Base-by-base conservation (phyloP, 2,329 filamentous ascomycete genomes). In the Lojkania enalia region DNA sequence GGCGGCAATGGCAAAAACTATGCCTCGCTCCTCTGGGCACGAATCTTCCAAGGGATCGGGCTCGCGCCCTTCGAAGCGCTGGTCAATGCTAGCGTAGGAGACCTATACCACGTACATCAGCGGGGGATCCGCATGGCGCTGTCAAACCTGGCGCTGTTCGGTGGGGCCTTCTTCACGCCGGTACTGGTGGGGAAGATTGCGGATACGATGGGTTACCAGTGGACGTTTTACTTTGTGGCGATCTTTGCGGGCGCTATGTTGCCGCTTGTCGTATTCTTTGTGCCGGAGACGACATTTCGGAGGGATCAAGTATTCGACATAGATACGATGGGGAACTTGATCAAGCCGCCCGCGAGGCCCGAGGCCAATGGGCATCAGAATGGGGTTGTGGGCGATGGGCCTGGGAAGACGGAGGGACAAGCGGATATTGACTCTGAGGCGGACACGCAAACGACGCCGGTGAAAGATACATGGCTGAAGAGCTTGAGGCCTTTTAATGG, bases 111-210 rank as follows among this genome's bases (percentile, higher is more conserved):
- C 68, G 90, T 96, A 19, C 92, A 92, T 72, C 83, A 88, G 75
- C 80, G 88, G 40, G 90, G 91, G 21, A 82, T 86, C 56, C 82
- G 91, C 44, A 96, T 96, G 92, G 92, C 92, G 1, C 77, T 95
- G 42, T 79, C 78, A 2, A 88, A 87, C 59, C 76, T 87, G 20
- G 78, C 82, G n/a, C 72, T 88, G 2, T 88, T 87, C 52, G 85
- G 85, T 2, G 84, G 84, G 13, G 81, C 84, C 1, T 88, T 88
- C 63, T 77, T 87, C 54, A 96, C 92, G 0, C 92, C 92, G 0
- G 89, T 96, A n/a, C 73, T 96, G 18, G 90, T 91, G 1, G 91
- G 91, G 25, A 90, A 90, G 70, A 91, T 96, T 58, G 90, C 90
- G 2, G 72, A 81, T 36, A 75, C 77, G 0, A 77, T 95, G 38